Base-by-base conservation (phyloP, 2,329 filamentous ascomycete genomes). In the Kalmusia sp. region DNA sequence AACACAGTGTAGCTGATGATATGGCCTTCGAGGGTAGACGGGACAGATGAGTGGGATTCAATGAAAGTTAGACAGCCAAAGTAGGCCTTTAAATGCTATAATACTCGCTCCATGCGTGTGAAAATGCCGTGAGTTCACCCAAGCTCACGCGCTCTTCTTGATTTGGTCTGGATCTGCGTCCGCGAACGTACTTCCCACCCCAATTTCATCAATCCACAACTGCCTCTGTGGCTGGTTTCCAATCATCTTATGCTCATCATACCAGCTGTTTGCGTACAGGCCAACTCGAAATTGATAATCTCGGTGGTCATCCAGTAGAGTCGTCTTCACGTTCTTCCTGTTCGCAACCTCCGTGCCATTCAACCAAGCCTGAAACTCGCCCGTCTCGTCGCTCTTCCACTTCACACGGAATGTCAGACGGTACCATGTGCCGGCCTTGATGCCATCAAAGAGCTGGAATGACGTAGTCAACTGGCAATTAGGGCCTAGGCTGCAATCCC, bases 231-330 rank as follows among this genome's bases (percentile, higher is more conserved):
- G 6, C 49, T 55, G 44, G 8, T 34, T 39, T 2, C 53, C 49
- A 11, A 39, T 15, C 30, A 49, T 45, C 31, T 40, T 40, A 6
- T 34, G 6, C 4, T 55, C 69, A 54, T 82, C 79, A 52, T 79
- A 67, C 80, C 80, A 82, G 9, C 74, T 73, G 60, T 82, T 82
- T 1, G 79, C 80, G 64, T 83, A 82, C 27, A 82, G 64, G 0
- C 80, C 80, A 11, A 81, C 75, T 5, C 75, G 66, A 65, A 80
- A 82, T 63, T 79, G 70, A 58, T 82, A 82, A 4, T 63, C 55
- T 28, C 49, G 21, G 4, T 71, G 68, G 21, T 74, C 70, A 52
- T 82, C 79, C 12, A 72, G 67, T 19, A 82, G 69, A 2, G 76
- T 83, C 2, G 80, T 82, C n/a, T 70, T 56, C 4, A 80, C 62